Percentiles rank a stretch among this genome's conserved stretches.
Evolutionary conservation across 2,329 filamentous ascomycete genomes (phyloP).

Genomic region (Nemania diffusa): DNA sequence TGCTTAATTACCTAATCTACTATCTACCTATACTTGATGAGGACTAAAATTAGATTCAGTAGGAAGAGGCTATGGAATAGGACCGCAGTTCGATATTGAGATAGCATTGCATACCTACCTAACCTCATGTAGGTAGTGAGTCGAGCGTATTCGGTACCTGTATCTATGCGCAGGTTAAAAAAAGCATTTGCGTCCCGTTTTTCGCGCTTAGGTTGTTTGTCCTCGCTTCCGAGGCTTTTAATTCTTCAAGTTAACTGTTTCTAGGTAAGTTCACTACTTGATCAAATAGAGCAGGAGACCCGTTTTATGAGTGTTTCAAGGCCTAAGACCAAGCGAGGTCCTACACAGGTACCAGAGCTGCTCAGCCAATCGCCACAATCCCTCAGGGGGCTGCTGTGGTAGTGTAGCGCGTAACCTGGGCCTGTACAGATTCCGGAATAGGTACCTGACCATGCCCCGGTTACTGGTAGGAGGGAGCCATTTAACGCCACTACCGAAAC

Average conservation of each 20-base stretch:
- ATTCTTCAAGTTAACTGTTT: too few species aligned
- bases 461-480: conserved; percentile 3
- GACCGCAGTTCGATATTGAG: neutral
- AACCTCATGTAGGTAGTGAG: too few species aligned
- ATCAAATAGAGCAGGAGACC: conserved; percentile 21
- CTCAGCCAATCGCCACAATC: conserved; percentile 31
- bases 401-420: neutral
- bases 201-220: neutral
- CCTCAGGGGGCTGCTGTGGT: conserved; percentile 13
- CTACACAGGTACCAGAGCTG: neutral
- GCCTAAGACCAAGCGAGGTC: conserved; percentile 9
- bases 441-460: neutral
- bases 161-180: too few species aligned
- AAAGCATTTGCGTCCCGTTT: neutral
- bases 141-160: too few species aligned
- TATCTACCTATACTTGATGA: neutral
- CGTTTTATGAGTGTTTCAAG: conserved; percentile 38
- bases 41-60: conserved; percentile 14
- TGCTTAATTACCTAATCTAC: neutral
- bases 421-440: neutral
- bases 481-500: conserved; percentile 19
- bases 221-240: too few species aligned
- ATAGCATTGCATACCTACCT: too few species aligned
- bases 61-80: conserved; percentile 9
- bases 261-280: neutral